Evolutionary conservation across 140 eudicot species (phyloP), one percentile per base, ranked within the genome.

Genomic region (Oenanthe javanica): DNA sequence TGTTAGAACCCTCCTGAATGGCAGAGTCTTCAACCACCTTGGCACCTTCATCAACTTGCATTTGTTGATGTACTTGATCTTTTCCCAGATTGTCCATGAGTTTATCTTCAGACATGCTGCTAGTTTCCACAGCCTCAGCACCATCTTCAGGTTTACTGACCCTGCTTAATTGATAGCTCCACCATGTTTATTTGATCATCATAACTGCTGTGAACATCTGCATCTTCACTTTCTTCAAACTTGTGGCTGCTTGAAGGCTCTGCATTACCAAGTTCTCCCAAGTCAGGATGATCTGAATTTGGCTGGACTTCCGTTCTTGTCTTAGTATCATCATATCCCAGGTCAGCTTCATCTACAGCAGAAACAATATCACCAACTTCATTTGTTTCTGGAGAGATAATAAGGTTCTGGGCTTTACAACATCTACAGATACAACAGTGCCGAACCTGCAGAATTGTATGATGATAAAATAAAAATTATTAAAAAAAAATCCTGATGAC

Each of bases 371-470:
- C 74, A 72, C 80, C 82, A 54, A 52, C 80, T 70, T 80, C 85
- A 19, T 59, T 27, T 51, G 85, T 81, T 31, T 92, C 87, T 23
- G 79, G 45, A 77, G 50, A 73, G 16, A 80, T 73, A 52, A 85
- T 43, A 63, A 42, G 47, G 46, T 77, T 75, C 70, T 77, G 59
- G 49, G 52, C 89, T 93, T 93, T 18, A 84, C 85, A 78, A 92
- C 80, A 82, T 96, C 89, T 63, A 93, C 72, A 43, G 99, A 89
- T 83, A 87, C 87, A 69, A 96, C 90, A 79, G 92, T 79, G 59
- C 99, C 99, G 84, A 96, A 96, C 89, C 99, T 96, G 85, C 84
- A 86, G 78, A 5, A 47, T n/a, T 42, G 18, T 49, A 52, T 36
- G 51, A 74, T 40, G 15, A 70, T 64, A 21, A 64, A 47, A 75